Evolutionary conservation across 306 rosid genomes (phyloP).

Genomic region (Inga laurina): DNA sequence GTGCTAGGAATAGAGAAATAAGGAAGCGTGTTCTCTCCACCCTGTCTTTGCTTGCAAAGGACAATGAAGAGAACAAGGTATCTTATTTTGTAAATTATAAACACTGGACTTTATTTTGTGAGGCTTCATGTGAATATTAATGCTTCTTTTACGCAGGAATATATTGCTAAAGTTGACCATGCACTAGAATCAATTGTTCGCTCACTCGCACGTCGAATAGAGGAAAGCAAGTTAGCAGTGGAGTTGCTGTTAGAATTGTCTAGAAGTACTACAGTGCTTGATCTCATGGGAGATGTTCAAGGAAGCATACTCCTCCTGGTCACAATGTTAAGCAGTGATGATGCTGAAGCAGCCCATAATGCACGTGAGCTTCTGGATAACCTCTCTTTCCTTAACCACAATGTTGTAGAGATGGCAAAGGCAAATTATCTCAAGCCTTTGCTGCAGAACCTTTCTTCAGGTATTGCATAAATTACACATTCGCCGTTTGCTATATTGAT

Average conservation of each 20-base stretch:
- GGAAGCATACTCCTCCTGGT: slow-evolving; percentile 75
- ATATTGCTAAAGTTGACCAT: slow-evolving; percentile 46
- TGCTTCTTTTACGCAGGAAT: slow-evolving; percentile 51
- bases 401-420: slow-evolving; percentile 72
- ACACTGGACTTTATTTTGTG: slow-evolving; percentile 6
- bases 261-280: slow-evolving; percentile 32
- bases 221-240: slow-evolving; percentile 63
- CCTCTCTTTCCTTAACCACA: slow-evolving; percentile 55
- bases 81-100: background rate
- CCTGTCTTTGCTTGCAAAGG: slow-evolving; percentile 56
- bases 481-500: background rate
- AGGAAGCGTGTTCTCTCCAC: slow-evolving; percentile 50
- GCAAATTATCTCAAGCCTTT: slow-evolving; percentile 70
- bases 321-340: slow-evolving; percentile 56
- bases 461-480: slow-evolving; percentile 41
- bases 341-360: slow-evolving; percentile 50
- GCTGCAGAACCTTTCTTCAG: slow-evolving; percentile 63
- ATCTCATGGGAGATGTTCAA: slow-evolving; percentile 59
- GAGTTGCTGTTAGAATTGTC: slow-evolving; percentile 65
- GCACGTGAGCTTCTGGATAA: slow-evolving; percentile 62
- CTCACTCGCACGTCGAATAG: slow-evolving; percentile 63
- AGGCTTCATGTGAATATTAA: slow-evolving; percentile 8
- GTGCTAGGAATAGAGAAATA: slow-evolving; percentile 54
- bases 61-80: slow-evolving; percentile 66
- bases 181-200: slow-evolving; percentile 63